Conservation (phyloP, 495 filamentous ascomycete species). For the Parathielavia hyrcaniae region DNA sequence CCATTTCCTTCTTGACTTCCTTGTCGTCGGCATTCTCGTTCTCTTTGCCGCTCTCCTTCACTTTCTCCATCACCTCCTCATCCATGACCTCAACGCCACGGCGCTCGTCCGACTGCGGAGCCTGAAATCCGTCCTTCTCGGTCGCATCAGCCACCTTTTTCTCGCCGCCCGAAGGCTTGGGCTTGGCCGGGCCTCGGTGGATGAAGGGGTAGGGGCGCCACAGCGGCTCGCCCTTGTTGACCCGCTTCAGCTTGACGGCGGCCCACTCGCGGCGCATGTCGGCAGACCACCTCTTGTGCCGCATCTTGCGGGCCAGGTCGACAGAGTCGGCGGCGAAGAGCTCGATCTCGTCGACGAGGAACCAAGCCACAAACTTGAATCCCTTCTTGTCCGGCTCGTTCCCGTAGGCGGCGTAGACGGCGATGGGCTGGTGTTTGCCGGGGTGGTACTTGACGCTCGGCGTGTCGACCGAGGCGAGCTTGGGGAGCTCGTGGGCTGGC, state of each 20-base stretch:
- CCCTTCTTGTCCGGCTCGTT: not conserved
- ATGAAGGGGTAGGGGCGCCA: not conserved
- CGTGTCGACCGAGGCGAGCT: not conserved
- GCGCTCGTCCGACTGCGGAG: no score
- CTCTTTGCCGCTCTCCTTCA: not conserved
- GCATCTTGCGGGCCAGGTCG: conserved; percentile 4
- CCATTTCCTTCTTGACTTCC: not conserved
- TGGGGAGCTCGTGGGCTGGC: not conserved
- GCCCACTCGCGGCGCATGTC: conserved; percentile 4
- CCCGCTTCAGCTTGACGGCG: not conserved
- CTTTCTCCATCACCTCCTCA: not conserved
- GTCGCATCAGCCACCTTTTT: not conserved
- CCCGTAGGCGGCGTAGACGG: not conserved
- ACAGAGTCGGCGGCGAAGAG: conserved; percentile 7
- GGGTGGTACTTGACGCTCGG: conserved; percentile 5
- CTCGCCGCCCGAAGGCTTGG: not conserved
- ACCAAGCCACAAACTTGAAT: conserved; percentile 11
- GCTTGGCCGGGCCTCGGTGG: not conserved
- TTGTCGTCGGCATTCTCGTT: not conserved
- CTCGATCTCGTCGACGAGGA: conserved; percentile 9
- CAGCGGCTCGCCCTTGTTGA: not conserved
- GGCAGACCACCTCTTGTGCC: not conserved
- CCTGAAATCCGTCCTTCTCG: no score
- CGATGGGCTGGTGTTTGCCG: not conserved
- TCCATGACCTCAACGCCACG: not conserved